phyloP scores from a whole-genome alignment of 2,329 filamentous ascomycete genomes.

The Fusarium kyushuense region DNA sequence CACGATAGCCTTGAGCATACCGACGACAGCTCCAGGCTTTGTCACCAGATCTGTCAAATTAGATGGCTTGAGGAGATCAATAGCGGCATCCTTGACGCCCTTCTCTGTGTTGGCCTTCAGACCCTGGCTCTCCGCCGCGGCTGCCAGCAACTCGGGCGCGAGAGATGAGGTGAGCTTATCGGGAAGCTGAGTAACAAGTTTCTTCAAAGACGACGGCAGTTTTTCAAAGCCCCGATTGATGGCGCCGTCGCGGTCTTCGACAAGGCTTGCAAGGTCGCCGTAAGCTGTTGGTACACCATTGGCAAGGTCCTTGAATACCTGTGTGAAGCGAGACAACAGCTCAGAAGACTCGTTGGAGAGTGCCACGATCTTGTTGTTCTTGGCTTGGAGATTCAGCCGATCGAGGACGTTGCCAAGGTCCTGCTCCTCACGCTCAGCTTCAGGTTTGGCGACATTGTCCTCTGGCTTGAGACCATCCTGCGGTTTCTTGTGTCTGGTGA shows the following conservation, averaged over 20 bases:
- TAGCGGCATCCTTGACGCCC: slow-evolving; percentile 71
- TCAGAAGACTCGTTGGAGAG: slow-evolving; percentile 87
- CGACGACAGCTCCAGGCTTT: slow-evolving; percentile 86
- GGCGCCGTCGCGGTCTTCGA: slow-evolving; percentile 72
- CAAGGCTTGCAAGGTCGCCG: slow-evolving; percentile 78
- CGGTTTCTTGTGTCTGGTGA: slow-evolving; percentile 56
- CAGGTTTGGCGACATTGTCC: slow-evolving; percentile 57
- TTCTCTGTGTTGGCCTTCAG: slow-evolving; percentile 66
- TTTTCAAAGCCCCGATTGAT: slow-evolving; percentile 71
- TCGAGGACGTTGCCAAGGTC: slow-evolving; percentile 86
- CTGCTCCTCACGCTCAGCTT: slow-evolving; percentile 67
- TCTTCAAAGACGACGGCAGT: slow-evolving; percentile 84
- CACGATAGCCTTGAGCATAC: slow-evolving; percentile 89
- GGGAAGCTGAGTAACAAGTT: slow-evolving; percentile 85
- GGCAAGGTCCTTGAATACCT: slow-evolving; percentile 90
- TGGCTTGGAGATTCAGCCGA: slow-evolving; percentile 82
- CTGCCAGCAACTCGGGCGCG: slow-evolving; percentile 85
- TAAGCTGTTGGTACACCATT: slow-evolving; percentile 95
- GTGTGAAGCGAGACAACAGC: slow-evolving; percentile 84
- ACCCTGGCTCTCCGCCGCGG: slow-evolving; percentile 79
- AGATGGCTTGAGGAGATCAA: slow-evolving; percentile 76
- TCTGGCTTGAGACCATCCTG: slow-evolving; percentile 52
- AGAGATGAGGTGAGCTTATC: slow-evolving; percentile 81
- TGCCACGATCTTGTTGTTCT: slow-evolving; percentile 87
- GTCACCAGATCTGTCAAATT: slow-evolving; percentile 83